A percentile compares a stretch with the other conserved stretches of the same genome.
These are phyloP conservation scores for Aspergillus fumigatus DNA, from an alignment of 2,329 filamentous ascomycete genomes.

Conservation along the genomic window DNA sequence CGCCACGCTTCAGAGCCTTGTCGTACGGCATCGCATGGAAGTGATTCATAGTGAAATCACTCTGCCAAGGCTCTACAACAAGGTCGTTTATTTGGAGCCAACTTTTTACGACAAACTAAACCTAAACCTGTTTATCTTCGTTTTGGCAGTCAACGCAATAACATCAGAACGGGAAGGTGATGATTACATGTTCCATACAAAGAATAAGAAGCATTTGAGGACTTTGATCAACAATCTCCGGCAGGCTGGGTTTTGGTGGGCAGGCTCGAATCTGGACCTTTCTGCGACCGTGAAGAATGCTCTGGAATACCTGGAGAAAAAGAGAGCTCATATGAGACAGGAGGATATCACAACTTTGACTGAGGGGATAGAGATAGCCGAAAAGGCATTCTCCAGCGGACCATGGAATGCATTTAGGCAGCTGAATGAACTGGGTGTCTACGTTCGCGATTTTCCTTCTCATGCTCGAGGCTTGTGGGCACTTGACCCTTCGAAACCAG, in stretches of 20 bases:
- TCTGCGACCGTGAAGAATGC: conserved; percentile 61
- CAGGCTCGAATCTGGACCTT: conserved; percentile 68
- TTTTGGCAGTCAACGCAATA: conserved; percentile 79
- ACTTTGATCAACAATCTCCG: conserved; percentile 72
- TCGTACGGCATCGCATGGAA: conserved; percentile 71
- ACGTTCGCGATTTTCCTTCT: conserved; percentile 62
- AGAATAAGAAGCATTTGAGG: conserved; percentile 62
- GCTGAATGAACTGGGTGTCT: conserved; percentile 74
- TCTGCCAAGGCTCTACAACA: conserved; percentile 69
- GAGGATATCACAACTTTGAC: conserved; percentile 59
- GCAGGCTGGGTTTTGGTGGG: conserved; percentile 82
- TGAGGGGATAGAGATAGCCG: conserved; percentile 63
- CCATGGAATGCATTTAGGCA: conserved; percentile 64
- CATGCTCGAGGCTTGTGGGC: conserved; percentile 62
- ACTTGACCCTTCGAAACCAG: conserved; percentile 47
- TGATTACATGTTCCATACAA: conserved; percentile 85
- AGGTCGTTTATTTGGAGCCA: conserved; percentile 68
- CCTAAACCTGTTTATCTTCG: conserved; percentile 78
- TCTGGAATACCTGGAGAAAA: conserved; percentile 61
- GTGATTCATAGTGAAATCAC: conserved; percentile 62
- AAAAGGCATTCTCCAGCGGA: conserved; percentile 53
- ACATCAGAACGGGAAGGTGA: conserved; percentile 78
- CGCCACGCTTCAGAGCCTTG: conserved; percentile 68
- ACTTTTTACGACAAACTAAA: conserved; percentile 80
- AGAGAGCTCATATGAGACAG: conserved; percentile 53